These are phyloP conservation scores for Haberlea rhodopensis DNA, from an alignment of 257 asterid genomes.

Conservation along the genomic window DNA sequence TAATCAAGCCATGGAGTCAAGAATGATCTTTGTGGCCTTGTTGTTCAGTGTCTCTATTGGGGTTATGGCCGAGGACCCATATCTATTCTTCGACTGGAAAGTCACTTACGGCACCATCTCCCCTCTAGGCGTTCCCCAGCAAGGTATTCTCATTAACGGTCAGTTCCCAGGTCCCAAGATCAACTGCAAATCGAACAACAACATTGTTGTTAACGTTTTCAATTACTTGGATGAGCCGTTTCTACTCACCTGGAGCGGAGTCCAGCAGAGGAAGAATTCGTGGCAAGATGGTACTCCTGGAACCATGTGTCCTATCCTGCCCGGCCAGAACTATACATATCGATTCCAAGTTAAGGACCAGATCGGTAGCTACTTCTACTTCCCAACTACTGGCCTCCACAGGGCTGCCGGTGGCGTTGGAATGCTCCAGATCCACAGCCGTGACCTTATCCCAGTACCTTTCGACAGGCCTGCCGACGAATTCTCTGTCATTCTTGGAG, in stretches of 20 bases:
- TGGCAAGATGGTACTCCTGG: conserved; percentile 29
- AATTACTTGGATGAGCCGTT: conserved; percentile 26
- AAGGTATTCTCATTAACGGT: conserved; percentile 27
- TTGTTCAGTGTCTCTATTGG: neutral
- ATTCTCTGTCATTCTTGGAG: conserved; percentile 18
- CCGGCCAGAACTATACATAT: conserved; percentile 27
- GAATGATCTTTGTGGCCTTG: conserved; percentile 15
- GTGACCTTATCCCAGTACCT: conserved; percentile 27
- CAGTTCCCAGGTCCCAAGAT: conserved; percentile 29
- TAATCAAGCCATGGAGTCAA: conserved; percentile 19
- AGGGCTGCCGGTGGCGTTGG: conserved; percentile 27
- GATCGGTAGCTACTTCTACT: conserved; percentile 26
- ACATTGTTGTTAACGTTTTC: conserved; percentile 24
- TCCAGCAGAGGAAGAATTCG: conserved; percentile 29
- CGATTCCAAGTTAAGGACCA: conserved; percentile 29
- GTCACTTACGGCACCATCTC: conserved; percentile 25
- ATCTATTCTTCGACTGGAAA: conserved; percentile 24
- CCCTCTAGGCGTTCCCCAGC: conserved; percentile 28
- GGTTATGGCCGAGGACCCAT: conserved; percentile 25
- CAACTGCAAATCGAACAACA: conserved; percentile 28
- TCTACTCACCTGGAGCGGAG: conserved; percentile 22
- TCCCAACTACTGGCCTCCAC: conserved; percentile 28
- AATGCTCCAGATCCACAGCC: conserved; percentile 24
- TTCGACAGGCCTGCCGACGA: conserved; percentile 22
- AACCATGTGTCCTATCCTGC: conserved; percentile 28